Base-by-base conservation (phyloP, 306 rosid species). In the Psophocarpus tetragonolobus region DNA sequence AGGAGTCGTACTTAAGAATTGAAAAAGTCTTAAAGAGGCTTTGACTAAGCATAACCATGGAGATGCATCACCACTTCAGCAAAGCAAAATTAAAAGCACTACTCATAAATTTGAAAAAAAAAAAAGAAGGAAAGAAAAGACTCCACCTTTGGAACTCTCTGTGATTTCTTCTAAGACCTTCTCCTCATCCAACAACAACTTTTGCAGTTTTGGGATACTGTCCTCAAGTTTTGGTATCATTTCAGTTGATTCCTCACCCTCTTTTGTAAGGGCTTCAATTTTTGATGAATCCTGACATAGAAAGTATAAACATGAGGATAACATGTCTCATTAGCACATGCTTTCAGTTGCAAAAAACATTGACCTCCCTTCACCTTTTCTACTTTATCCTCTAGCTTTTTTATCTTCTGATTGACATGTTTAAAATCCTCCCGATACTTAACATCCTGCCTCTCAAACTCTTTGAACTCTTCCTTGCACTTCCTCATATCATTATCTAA, bases 401-500 rank as follows among this genome's bases (percentile, higher is more conserved):
- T 95, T 50, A 92, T 95, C 84, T 95, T 95, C 84, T 88, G 97
- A 72, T 67, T 90, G 85, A 87, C 53, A 83, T 95, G 97, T 85
- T 95, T 95, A 80, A 79, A 82, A 81, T 95, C 97, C 86, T 95
- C 98, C 58, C 91, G 86, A 80, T 86, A 81, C 82, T 95, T 95
- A 21, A 95, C 97, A 88, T 95, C 97, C 87, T 88, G 91, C 83
- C 98, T 86, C 84, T 95, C 98, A 85, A 95, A 95, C 84, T 92
- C 92, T 86, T 91, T 95, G 82, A 92, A 95, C 58, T 89, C 95
- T 44, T 95, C 98, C 80, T 95, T 91, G 73, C 97, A 88, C 45
- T 74, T 95, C 87, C 91, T 88, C 80, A 92, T 88, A 41, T 91
- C 91, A 86, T 45, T 79, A 74, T 88, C 97, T 67, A 95, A 92